Evolutionary conservation across 768 basidiomycete genomes (phyloP).

Genomic region (Tricholoma terreum): DNA sequence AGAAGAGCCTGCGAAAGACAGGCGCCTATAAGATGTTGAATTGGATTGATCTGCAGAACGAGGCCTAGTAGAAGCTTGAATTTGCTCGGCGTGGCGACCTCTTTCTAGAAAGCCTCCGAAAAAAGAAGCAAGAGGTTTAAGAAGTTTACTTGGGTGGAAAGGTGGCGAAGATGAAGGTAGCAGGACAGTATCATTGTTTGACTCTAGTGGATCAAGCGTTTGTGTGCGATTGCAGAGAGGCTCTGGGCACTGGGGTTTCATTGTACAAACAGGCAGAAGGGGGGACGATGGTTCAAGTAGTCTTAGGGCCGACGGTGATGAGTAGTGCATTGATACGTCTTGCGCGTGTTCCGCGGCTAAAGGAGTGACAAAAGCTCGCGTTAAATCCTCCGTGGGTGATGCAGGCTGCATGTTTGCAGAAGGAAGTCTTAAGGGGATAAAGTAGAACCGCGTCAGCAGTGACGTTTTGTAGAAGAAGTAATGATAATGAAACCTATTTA

Average conservation of each 20-base stretch:
- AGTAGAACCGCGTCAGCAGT: neutral
- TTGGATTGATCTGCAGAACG: neutral
- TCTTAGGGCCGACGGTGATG: neutral
- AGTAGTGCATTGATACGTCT: neutral
- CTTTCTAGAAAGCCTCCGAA: slow-evolving; percentile 35
- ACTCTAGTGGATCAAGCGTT: neutral
- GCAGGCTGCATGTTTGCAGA: neutral
- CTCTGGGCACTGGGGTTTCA: neutral
- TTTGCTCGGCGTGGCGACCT: slow-evolving; percentile 24
- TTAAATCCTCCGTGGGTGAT: neutral
- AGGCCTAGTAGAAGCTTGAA: neutral
- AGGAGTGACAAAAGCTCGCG: neutral
- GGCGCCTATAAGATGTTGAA: neutral
- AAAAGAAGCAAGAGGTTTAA: slow-evolving; percentile 34
- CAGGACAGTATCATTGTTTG: neutral
- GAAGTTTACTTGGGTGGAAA: slow-evolving; percentile 13
- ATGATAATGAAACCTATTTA: slow-evolving; percentile 6
- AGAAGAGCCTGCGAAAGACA: too few relatives aligned
- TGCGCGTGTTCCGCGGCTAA: neutral
- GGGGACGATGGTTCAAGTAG: neutral
- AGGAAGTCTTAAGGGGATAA: neutral
- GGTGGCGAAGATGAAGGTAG: neutral
- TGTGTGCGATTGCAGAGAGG: neutral
- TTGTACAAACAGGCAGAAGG: neutral
- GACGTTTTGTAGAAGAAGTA: neutral